Base-by-base conservation (phyloP, 257 asterid genomes). In the Anisodus acutangulus region DNA sequence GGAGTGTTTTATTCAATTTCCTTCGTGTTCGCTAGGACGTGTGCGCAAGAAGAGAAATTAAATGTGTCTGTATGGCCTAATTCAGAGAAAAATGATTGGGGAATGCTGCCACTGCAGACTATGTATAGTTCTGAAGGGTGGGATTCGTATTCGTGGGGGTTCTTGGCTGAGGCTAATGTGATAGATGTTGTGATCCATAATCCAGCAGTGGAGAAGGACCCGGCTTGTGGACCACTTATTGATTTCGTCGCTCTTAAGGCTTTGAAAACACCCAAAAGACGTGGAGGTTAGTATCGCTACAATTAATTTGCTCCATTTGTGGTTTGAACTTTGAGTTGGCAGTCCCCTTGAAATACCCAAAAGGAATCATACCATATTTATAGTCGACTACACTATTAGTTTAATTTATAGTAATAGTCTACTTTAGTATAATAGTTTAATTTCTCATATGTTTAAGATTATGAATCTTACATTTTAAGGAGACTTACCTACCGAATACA, bases 91-190 rank as follows among this genome's bases (percentile, higher is more conserved):
- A 22, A 22, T 22, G 81, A 78, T 53, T 78, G 82, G 82, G 87
- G 87, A 22, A 83, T 80, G 16, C 49, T 85, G 22, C 87, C 87
- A 1, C 11, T 85, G 67, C 87, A 85, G 41, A 85, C 87, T 2
- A 54, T 85, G 78, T 85, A 85, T 64, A 85, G 87, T 62, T 80
- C 84, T 9, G 78, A 85, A 70, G 87, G 87, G 7, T 83, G 87
- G 55, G 87, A 85, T 63, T 72, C 84, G 2, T 81, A 80, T 69
- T 64, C 82, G 9, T 85, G 74, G 66, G 87, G 82, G 2, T 85
- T 85, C 13, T 67, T 41, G 13, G 85, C 87, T 0, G 59, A 66
- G 13, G 82, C 84, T 8, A 35, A 69, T 26, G 78, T 49, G 9
- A 83, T 67, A 4, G 83, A 58, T 39, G 19, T 85, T 59, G 49